Conservation (phyloP, 352 stramenopile genomes). For the Phytophthora idaei region DNA sequence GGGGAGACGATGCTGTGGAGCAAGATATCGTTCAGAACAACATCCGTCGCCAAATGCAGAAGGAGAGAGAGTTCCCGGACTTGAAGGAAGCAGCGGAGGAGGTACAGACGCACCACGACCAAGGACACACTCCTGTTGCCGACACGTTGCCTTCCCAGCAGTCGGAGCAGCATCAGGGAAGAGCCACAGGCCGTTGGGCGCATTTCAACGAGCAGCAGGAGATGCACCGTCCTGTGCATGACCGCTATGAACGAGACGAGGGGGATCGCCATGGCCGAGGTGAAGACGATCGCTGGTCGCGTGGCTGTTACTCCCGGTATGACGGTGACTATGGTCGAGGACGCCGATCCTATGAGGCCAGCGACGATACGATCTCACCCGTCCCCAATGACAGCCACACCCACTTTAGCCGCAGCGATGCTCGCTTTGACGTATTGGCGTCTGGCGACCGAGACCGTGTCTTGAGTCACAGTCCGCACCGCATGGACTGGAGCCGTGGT, state of each 20-base stretch:
- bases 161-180: slow-evolving; percentile 22
- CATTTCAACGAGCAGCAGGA: slow-evolving; percentile 27
- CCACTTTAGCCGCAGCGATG: slow-evolving; percentile 40
- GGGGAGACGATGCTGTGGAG: slow-evolving; percentile 79
- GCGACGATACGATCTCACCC: slow-evolving; percentile 4
- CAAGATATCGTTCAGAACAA: slow-evolving; percentile 55
- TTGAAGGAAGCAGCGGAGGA: slow-evolving; percentile 37
- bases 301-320: slow-evolving; percentile 3
- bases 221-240: slow-evolving; percentile 13
- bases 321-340: slow-evolving; percentile 14
- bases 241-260: slow-evolving; percentile 14
- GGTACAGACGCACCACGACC: slow-evolving; percentile 13
- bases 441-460: slow-evolving; percentile 15
- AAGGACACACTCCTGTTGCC: slow-evolving; percentile 9
- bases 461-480: slow-evolving; percentile 24
- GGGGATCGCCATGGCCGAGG: neutral
- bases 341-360: neutral
- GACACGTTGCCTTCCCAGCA: slow-evolving; percentile 14
- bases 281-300: slow-evolving; percentile 12
- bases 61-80: slow-evolving; percentile 49
- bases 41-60: slow-evolving; percentile 29
- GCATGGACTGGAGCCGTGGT: slow-evolving; percentile 21
- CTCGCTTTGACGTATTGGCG: slow-evolving; percentile 30
- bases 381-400: slow-evolving; percentile 19
- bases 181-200: slow-evolving; percentile 34